Evolutionary conservation across 108 stramenopile genomes (phyloP).

Genomic region (Cyclotella baltica): DNA sequence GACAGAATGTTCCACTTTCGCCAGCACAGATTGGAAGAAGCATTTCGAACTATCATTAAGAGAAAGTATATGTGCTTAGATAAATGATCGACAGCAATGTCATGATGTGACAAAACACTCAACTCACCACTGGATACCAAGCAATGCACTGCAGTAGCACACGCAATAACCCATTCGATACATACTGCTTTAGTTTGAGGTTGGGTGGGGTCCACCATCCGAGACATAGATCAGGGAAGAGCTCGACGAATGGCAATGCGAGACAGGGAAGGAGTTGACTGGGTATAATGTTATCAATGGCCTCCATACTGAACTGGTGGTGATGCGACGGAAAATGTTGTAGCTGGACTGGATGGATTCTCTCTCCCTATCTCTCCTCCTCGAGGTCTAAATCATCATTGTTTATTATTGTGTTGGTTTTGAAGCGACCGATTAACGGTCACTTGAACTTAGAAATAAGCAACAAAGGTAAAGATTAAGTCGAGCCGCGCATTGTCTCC

Average conservation of each 20-base stretch:
- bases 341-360: not conserved
- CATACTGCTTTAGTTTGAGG: slow-evolving; percentile 42
- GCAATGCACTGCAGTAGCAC: slow-evolving; percentile 38
- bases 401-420: too few relatives aligned
- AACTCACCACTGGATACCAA: slow-evolving; percentile 41
- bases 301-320: not conserved
- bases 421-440: too few relatives aligned
- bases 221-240: slow-evolving; percentile 44
- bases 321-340: not conserved
- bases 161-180: slow-evolving; percentile 26
- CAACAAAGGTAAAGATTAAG: too few relatives aligned
- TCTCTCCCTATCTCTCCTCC: too few relatives aligned
- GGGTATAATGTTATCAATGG: slow-evolving; percentile 7
- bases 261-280: slow-evolving; percentile 41
- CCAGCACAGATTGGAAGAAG: slow-evolving; percentile 21
- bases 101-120: not conserved
- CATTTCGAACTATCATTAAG: slow-evolving; percentile 27
- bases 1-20: slow-evolving; percentile 18
- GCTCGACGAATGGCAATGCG: slow-evolving; percentile 48
- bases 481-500: too few relatives aligned
- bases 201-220: slow-evolving; percentile 56
- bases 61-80: not conserved
- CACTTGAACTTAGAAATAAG: too few relatives aligned
- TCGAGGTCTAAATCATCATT: too few relatives aligned
- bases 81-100: not conserved